phyloP scores from a whole-genome alignment of 768 basidiomycete species.

The Brasilioporus rufonigricans region DNA sequence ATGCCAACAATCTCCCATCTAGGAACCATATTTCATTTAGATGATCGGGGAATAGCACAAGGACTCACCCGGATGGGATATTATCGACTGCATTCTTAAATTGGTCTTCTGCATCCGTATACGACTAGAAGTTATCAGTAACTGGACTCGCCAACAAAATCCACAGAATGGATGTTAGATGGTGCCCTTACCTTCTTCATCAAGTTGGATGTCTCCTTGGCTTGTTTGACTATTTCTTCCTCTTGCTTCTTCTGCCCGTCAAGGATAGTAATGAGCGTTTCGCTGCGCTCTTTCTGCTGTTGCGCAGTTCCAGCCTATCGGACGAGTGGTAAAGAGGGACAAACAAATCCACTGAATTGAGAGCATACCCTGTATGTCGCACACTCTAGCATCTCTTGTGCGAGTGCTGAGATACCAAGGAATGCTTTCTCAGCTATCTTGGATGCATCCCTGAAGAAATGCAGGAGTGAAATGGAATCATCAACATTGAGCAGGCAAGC shows the following conservation, averaged over 20 bases:
- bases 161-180: no score
- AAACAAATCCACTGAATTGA: no score
- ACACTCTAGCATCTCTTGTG: slow-evolving; percentile 20
- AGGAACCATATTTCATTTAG: neutral
- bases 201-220: slow-evolving; percentile 15
- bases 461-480: no score
- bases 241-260: slow-evolving; percentile 16
- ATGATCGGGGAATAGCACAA: no score
- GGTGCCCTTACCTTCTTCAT: slow-evolving; percentile 23
- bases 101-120: slow-evolving; percentile 9
- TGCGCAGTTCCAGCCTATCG: slow-evolving; percentile 13
- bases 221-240: slow-evolving; percentile 8
- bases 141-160: no score
- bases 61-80: slow-evolving; percentile 13
- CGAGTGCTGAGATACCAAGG: slow-evolving; percentile 12
- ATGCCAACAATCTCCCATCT: slow-evolving; percentile 16
- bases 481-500: no score
- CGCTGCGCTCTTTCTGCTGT: slow-evolving; percentile 12
- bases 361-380: slow-evolving; percentile 14
- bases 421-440: slow-evolving; percentile 14
- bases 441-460: slow-evolving; percentile 14
- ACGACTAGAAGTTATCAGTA: slow-evolving; percentile 9
- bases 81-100: slow-evolving; percentile 16
- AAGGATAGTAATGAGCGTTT: slow-evolving; percentile 14
- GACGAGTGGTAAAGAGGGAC: neutral